Percentiles rank a stretch among this genome's conserved stretches.
Conservation (phyloP, 352 stramenopile genomes). For the Phytophthora hybrid region DNA sequence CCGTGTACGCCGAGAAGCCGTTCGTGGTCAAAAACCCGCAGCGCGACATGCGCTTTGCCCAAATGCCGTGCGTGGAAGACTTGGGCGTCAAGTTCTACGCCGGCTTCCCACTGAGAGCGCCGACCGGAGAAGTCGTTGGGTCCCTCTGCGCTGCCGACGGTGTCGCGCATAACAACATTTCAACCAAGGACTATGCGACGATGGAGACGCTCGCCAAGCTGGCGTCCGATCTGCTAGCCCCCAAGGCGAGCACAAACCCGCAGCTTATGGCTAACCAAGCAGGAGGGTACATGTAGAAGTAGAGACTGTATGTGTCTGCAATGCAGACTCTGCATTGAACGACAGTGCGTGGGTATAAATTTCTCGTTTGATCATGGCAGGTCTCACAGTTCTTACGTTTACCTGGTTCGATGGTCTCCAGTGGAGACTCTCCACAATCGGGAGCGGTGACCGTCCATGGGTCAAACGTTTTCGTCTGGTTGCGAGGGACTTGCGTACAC, state of each 20-base stretch:
- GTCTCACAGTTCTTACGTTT: neutral
- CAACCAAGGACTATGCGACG: slow-evolving; percentile 73
- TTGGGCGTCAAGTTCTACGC: slow-evolving; percentile 72
- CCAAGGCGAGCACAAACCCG: slow-evolving; percentile 22
- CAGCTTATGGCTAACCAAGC: slow-evolving; percentile 27
- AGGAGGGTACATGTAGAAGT: neutral
- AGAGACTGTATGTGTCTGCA: slow-evolving; percentile 2
- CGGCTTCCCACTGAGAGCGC: slow-evolving; percentile 58
- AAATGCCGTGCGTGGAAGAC: slow-evolving; percentile 58
- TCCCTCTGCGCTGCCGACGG: slow-evolving; percentile 55
- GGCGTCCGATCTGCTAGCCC: slow-evolving; percentile 47
- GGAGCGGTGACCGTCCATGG: neutral
- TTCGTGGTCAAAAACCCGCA: slow-evolving; percentile 72
- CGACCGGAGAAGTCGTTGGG: slow-evolving; percentile 57
- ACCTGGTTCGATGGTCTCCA: too few relatives aligned
- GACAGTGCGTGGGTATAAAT: neutral
- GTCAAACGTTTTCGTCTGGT: slow-evolving; percentile 9
- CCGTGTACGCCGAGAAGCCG: slow-evolving; percentile 65
- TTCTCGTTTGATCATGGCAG: neutral
- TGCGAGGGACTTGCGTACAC: slow-evolving; percentile 26
- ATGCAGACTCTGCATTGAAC: too few relatives aligned
- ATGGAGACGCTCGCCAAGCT: slow-evolving; percentile 69
- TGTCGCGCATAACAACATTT: slow-evolving; percentile 58
- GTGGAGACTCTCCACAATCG: too few relatives aligned
- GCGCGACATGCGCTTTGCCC: slow-evolving; percentile 68